Evolutionary conservation across 2,329 filamentous ascomycete species (phyloP), one percentile per base, ranked within the genome.

Genomic region (Huntiella moniliformis): DNA sequence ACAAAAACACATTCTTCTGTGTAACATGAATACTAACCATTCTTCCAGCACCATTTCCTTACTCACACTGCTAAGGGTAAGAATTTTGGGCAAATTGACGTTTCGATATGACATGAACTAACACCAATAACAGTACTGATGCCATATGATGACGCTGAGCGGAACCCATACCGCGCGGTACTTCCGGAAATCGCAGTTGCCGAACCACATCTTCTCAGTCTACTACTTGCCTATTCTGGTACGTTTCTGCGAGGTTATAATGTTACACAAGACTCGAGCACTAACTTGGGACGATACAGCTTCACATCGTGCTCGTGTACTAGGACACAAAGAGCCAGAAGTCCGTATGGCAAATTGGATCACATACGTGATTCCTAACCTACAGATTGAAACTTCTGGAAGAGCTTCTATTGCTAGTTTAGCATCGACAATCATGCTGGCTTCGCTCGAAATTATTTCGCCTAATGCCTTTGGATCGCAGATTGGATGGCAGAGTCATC

Each of bases 271-370:
- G 32, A 13, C 10, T 33, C 40, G 46, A 39, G 43, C 46, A 42
- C 15, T 33, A 34, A 3, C 15, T 4, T 17, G 22, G 22, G 22
- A 28, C 22, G 7, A 42, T 11, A 13, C 46, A 53, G 84, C 84
- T n/a, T 83, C 78, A 22, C 84, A 92, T 57, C 74, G 83, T 47
- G 81, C 84, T 7, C 74, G 79, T 38, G 71, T 88, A 31, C 65
- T 91, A 15, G 71, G 73, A 31, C 80, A 88, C 51, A 70, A 71
- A 0, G 82, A 88, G 56, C 84, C 84, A 4, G 71, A 70, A 5
- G 80, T 79, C 56, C 74, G 84, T 16, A 91, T 92, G 52, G 82
- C 83, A 2, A 66, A 74, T 35, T 91, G 81, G 79, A 82, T 91
- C 18, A 71, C 80, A 55, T 74, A 84, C 53, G 81, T 83, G 4